Base-by-base conservation (phyloP, 2,329 filamentous ascomycete species). In the Xylariales sp. region DNA sequence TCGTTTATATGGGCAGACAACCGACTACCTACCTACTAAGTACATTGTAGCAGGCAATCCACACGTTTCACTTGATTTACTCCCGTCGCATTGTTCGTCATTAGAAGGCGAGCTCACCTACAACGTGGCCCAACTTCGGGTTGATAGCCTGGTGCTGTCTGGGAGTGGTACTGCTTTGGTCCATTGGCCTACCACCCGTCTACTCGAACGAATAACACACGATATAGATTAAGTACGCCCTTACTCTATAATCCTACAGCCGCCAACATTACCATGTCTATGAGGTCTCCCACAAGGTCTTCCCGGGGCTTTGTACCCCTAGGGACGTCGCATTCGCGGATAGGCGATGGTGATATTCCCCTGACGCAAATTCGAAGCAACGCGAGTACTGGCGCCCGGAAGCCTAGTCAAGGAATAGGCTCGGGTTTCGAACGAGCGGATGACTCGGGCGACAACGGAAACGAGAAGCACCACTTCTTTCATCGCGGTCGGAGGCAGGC, bases 351-450 rank as follows among this genome's bases (percentile, higher is more conserved):
- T 61, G 74, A 75, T 59, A 77, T 77, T 48, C 75, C 75, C 54
- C 69, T 77, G 59, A 75, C 75, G 14, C 80, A 81, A 53, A 84
- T 91, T 71, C 83, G 81, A 75, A 89, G 86, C 77, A 84, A 83
- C 72, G 83, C 81, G 69, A 87, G 84, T 71, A 85, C 83, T 3
- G 87, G 89, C 50, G 83, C 84, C 60, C 81, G 86, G 68, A 86
- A 83, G 76, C 76, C 80, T 30, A 80, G 79, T 45, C 81, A 83
- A 72, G 80, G 76, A 67, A 71, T 77, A 61, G 73, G 76, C 53
- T 76, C 76, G 12, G 73, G 71, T 60, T 75, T 75, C 66, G 77
- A 75, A 73, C 64, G 79, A 34, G 34, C 30, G 7, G 58, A 80
- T n/a, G 77, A 75, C 65, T 75, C 76, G 3, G 52, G 58, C 23